Evolutionary conservation across 352 stramenopile genomes (phyloP).

Genomic region (Phytophthora niederhauseri): DNA sequence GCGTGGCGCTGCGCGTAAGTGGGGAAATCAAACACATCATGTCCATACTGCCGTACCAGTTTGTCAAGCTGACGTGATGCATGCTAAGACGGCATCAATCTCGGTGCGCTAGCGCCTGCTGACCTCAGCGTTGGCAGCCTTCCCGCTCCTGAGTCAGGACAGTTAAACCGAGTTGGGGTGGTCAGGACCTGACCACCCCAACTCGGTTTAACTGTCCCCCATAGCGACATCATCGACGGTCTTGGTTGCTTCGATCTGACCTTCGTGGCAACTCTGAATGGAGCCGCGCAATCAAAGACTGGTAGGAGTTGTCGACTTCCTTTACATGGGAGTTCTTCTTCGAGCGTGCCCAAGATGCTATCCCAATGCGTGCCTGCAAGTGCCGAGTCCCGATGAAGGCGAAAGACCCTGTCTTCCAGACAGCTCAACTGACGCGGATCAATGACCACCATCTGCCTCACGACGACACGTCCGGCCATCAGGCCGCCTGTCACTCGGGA

Average conservation of each 20-base stretch:
- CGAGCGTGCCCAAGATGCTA: background rate
- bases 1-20: background rate
- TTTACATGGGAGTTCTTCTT: background rate
- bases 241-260: too few relatives aligned
- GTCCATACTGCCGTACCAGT: constrained; percentile 4
- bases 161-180: too few relatives aligned
- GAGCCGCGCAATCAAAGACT: too few relatives aligned
- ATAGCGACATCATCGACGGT: background rate
- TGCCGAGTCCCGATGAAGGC: background rate
- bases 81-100: background rate
- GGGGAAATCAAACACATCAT: constrained; percentile 1
- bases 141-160: background rate
- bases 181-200: too few relatives aligned
- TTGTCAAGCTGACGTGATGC: background rate
- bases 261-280: too few relatives aligned
- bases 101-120: background rate
- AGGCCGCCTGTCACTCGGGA: background rate
- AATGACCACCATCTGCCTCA: constrained; percentile 10
- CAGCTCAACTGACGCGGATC: constrained; percentile 10
- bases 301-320: background rate
- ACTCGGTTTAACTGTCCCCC: background rate
- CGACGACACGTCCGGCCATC: constrained; percentile 3
- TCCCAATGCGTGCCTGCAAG: background rate
- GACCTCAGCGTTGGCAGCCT: background rate
- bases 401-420: background rate